These are phyloP conservation scores for Sphagnum contortum DNA, from an alignment of 225 moss, liverwort and hornwort species.

Conservation along the genomic window DNA sequence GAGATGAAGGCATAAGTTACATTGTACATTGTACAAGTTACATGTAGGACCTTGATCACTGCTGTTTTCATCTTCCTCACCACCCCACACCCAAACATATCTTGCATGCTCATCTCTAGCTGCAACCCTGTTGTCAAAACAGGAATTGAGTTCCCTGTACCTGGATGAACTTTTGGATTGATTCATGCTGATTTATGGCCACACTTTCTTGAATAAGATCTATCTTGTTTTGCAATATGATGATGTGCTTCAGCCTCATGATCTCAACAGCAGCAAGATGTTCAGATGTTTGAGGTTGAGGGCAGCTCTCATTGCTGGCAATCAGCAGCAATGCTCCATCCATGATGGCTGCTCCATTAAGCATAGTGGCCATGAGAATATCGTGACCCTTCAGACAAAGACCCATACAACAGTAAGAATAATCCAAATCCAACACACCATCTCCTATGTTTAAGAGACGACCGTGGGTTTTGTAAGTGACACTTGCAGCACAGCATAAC, in stretches of 20 bases:
- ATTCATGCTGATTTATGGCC: constrained; percentile 95
- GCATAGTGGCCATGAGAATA: constrained; percentile 99
- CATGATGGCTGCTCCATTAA: constrained; percentile 99
- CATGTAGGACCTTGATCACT: not conserved
- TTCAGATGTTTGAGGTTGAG: constrained; percentile 96
- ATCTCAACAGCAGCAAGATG: constrained; percentile 98
- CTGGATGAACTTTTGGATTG: constrained; percentile 97
- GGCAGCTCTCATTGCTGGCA: constrained; percentile 98
- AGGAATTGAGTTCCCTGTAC: constrained; percentile 14
- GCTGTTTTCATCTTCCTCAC: no score
- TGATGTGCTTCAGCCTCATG: constrained; percentile 95
- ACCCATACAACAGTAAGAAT: not conserved
- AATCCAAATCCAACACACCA: not conserved
- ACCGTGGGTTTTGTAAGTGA: not conserved
- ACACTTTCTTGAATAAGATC: constrained; percentile 99
- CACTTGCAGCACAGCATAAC: not conserved
- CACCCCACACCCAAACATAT: not conserved
- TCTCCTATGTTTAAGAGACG: not conserved
- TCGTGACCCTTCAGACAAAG: constrained; percentile 63
- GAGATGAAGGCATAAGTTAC: not conserved
- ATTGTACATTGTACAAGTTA: not conserved
- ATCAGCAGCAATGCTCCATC: constrained; percentile 94
- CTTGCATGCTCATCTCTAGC: not conserved
- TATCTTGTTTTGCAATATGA: constrained; percentile 94
- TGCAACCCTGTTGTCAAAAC: no score